Evolutionary conservation across 768 basidiomycete genomes (phyloP).

Genomic region (Arthromyces matolae): DNA sequence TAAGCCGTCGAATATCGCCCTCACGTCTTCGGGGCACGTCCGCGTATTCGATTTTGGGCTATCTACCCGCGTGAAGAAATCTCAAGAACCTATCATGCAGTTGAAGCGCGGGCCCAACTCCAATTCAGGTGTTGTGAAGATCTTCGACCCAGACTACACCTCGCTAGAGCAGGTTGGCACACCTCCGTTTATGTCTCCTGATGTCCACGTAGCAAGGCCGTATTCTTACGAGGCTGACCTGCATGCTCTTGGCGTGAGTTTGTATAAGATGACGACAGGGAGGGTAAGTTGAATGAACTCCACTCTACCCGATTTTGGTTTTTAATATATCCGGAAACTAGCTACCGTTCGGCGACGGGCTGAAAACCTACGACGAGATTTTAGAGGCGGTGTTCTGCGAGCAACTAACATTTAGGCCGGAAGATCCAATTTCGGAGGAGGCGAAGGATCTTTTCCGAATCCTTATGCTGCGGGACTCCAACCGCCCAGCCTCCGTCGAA

Average conservation of each 20-base stretch:
- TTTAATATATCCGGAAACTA: background rate
- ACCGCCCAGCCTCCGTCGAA: background rate
- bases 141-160: background rate
- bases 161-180: conserved; percentile 10
- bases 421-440: background rate
- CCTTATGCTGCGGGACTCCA: background rate
- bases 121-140: background rate
- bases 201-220: background rate
- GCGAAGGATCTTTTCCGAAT: background rate
- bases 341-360: conserved; percentile 8
- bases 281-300: background rate
- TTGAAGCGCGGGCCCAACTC: background rate
- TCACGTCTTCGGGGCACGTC: conserved; percentile 9
- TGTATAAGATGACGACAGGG: conserved; percentile 9
- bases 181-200: conserved; percentile 6
- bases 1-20: conserved; percentile 11
- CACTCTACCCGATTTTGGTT: too few relatives aligned
- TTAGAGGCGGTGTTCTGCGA: background rate
- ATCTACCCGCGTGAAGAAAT: background rate
- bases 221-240: conserved; percentile 13
- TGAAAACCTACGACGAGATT: background rate
- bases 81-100: background rate
- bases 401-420: background rate
- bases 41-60: conserved; percentile 11
- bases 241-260: conserved; percentile 7